Evolutionary conservation across 345 rosid genomes (phyloP).

Genomic region (Gossypium stocksii): DNA sequence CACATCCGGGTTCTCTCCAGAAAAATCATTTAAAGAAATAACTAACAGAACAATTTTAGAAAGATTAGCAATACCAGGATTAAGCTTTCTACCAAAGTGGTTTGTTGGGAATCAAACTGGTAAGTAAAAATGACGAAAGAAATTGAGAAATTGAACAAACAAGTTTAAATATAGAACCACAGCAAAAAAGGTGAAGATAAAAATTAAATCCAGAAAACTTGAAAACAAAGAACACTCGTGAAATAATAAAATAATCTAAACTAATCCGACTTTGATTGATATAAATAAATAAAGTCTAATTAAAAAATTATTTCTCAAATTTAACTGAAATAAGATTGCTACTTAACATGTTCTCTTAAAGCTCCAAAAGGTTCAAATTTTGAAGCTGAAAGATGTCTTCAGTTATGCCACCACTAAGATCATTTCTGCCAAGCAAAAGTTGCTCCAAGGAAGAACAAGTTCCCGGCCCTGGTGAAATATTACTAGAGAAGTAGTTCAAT

Average conservation of each 20-base stretch:
- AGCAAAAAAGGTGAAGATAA: too few relatives aligned
- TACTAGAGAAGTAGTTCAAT: background rate
- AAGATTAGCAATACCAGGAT: background rate
- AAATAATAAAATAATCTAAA: too few relatives aligned
- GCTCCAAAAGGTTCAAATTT: background rate
- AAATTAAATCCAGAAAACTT: too few relatives aligned
- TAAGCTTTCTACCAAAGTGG: background rate
- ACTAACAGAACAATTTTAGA: background rate
- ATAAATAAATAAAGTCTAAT: too few relatives aligned
- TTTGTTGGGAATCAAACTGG: too few relatives aligned
- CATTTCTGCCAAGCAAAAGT: background rate
- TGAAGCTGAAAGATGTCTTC: background rate
- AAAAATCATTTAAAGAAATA: background rate
- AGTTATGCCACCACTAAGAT: background rate
- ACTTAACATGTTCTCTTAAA: background rate
- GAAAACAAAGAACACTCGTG: too few relatives aligned
- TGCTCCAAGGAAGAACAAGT: background rate
- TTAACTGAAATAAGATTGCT: too few relatives aligned
- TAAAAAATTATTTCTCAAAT: too few relatives aligned
- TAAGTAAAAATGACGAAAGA: too few relatives aligned
- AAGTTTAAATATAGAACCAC: too few relatives aligned
- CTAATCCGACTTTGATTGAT: too few relatives aligned
- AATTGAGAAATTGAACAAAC: too few relatives aligned
- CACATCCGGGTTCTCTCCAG: background rate
- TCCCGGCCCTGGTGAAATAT: background rate